These are phyloP conservation scores for Blastobotrys serpentis DNA, from an alignment of 1,139 yeast genomes.

Conservation along the genomic window DNA sequence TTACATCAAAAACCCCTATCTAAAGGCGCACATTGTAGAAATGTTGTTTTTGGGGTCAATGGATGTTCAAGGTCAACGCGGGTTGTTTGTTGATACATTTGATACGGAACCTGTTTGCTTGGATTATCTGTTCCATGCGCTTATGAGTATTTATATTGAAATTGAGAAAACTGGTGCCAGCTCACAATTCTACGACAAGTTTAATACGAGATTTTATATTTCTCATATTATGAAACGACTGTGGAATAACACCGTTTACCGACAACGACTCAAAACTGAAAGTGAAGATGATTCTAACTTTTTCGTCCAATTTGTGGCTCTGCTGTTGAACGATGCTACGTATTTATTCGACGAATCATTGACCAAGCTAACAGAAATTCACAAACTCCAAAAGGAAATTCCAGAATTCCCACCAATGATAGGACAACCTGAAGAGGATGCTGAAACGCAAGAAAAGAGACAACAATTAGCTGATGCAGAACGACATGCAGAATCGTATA, in stretches of 20 bases:
- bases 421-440: slow-evolving; percentile 22
- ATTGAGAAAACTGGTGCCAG: slow-evolving; percentile 96
- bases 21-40: slow-evolving; percentile 82
- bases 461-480: slow-evolving; percentile 62
- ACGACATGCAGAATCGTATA: slow-evolving; percentile 73
- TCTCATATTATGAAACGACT: slow-evolving; percentile 78
- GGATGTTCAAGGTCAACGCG: slow-evolving; percentile 49
- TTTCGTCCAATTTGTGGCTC: slow-evolving; percentile 86
- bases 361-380: slow-evolving; percentile 74
- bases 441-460: slow-evolving; percentile 49
- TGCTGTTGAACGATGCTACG: slow-evolving; percentile 93
- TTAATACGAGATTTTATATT: slow-evolving; percentile 84
- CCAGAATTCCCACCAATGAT: slow-evolving; percentile 18
- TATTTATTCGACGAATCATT: slow-evolving; percentile 88
- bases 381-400: slow-evolving; percentile 63
- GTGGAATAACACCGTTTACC: slow-evolving; percentile 73
- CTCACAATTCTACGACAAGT: slow-evolving; percentile 93
- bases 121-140: slow-evolving; percentile 71
- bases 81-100: slow-evolving; percentile 68
- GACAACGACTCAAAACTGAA: slow-evolving; percentile 65
- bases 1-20: slow-evolving; percentile 85
- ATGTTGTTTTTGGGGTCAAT: slow-evolving; percentile 73
- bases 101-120: slow-evolving; percentile 61
- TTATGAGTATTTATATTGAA: slow-evolving; percentile 87
- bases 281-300: slow-evolving; percentile 66